Evolutionary conservation across 306 rosid species (phyloP), one percentile per base, ranked within the genome.

Genomic region (Trifolium pratense): DNA sequence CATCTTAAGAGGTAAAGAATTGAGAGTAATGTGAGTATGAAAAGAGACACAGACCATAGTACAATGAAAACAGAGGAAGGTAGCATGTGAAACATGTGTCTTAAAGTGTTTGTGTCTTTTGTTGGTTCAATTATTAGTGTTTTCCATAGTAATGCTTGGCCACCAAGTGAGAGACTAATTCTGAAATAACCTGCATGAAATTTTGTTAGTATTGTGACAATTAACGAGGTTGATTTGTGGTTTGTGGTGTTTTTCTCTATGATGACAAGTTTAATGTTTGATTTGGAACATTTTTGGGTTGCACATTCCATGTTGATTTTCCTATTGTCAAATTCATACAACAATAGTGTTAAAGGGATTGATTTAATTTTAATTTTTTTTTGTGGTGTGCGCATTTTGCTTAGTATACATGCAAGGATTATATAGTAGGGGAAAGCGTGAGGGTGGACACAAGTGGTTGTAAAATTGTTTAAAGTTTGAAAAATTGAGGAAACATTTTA

Each of bases 121-220:
- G 39, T 63, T 70, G 86, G 34, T 23, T 55, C 52, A 21, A 59
- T 34, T 29, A 79, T 34, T 29, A 79, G 51, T 10, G 78, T 75
- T 75, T 87, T 87, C 91, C 91, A 89, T 20, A 87, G 49, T 23
- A 89, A 56, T 52, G 91, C 85, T 69, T 89, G 91, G 25, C 88
- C 86, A 46, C 88, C 89, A 0, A 89, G 74, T 34, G 94, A 79
- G 43, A 89, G 79, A 68, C 87, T 89, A 75, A 89, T 89, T 63
- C 88, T 79, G 86, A 89, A 89, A 66, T 85, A 87, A 71, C 91
- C 91, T 59, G 94, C 91, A 62, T 85, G 91, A 23, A 89, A 68
- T 67, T 77, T 82, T 4, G 66, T 85, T 66, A 89, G 60, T 9
- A 87, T 49, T 31, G 68, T 74, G 4, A 76, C 15, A 23, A 71